A percentile compares a stretch with the other conserved stretches of the same genome.
Conservation (phyloP, 352 stramenopile species). For the Phytophthora macrochlamydospora region DNA sequence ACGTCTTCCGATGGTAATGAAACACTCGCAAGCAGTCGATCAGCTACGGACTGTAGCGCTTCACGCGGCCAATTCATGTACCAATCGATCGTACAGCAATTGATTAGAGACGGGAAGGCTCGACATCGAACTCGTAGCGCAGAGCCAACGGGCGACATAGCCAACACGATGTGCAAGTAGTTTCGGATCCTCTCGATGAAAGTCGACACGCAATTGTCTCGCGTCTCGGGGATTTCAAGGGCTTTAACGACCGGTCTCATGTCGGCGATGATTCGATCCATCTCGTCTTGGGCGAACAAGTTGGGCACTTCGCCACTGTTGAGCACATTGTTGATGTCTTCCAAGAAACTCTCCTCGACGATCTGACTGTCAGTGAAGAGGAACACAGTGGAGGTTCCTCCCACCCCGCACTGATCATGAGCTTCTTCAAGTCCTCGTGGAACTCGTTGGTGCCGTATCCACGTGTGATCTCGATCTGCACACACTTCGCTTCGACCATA, state of each 20-base stretch:
- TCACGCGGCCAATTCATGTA: slow-evolving; percentile 94
- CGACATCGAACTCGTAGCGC: slow-evolving; percentile 91
- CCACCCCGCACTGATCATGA: slow-evolving; percentile 94
- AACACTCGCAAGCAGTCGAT: slow-evolving; percentile 85
- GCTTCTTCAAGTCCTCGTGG: slow-evolving; percentile 93
- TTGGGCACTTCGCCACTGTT: slow-evolving; percentile 97
- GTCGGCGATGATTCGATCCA: slow-evolving; percentile 93
- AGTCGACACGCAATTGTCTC: slow-evolving; percentile 89
- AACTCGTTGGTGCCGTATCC: slow-evolving; percentile 92
- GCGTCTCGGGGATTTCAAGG: slow-evolving; percentile 88
- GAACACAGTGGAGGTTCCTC: slow-evolving; percentile 83
- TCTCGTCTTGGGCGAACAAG: slow-evolving; percentile 92
- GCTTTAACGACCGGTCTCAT: slow-evolving; percentile 91
- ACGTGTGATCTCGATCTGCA: slow-evolving; percentile 93
- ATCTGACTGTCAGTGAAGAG: slow-evolving; percentile 97
- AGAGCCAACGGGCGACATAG: slow-evolving; percentile 94
- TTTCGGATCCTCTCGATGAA: slow-evolving; percentile 93
- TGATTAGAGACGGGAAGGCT: slow-evolving; percentile 95
- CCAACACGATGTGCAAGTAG: slow-evolving; percentile 95
- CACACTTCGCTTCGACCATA: slow-evolving; percentile 91
- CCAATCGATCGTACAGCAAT: slow-evolving; percentile 97
- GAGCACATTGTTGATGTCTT: slow-evolving; percentile 97
- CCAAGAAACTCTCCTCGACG: slow-evolving; percentile 94
- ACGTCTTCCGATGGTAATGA: slow-evolving; percentile 78
- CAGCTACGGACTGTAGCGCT: slow-evolving; percentile 91